Evolutionary conservation across 257 asterid genomes (phyloP).

Genomic region (Ligustrum vulgare): DNA sequence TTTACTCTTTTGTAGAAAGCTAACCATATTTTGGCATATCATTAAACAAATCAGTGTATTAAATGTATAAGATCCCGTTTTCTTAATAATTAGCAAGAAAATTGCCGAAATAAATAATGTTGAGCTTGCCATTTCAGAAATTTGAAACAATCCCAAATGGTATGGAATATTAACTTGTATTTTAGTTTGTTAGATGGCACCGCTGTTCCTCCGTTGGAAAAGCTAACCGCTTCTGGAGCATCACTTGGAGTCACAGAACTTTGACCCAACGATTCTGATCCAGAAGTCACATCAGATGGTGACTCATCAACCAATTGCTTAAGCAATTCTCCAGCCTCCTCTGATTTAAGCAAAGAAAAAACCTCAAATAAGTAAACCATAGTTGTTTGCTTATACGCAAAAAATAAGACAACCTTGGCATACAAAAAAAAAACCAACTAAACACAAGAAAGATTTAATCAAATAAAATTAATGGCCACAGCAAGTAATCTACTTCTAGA

Average conservation of each 20-base stretch:
- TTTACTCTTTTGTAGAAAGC: not conserved
- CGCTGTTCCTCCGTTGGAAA: slow-evolving; percentile 38
- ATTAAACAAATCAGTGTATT: not conserved
- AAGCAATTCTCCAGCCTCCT: slow-evolving; percentile 64
- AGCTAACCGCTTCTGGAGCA: slow-evolving; percentile 36
- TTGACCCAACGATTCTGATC: not conserved
- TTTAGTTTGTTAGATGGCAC: slow-evolving; percentile 51
- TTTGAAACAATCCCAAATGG: slow-evolving; percentile 11
- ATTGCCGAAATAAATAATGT: too few relatives aligned
- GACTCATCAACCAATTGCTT: slow-evolving; percentile 30
- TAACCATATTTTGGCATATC: not conserved
- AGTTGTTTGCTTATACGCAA: not conserved
- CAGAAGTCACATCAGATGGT: slow-evolving; percentile 22
- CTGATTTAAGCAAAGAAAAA: slow-evolving; percentile 40
- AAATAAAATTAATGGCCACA: not conserved
- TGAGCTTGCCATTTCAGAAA: not conserved
- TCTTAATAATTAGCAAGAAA: not conserved
- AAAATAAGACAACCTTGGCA: not conserved
- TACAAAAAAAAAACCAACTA: not conserved
- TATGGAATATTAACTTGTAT: slow-evolving; percentile 53
- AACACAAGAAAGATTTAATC: not conserved
- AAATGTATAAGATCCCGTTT: not conserved
- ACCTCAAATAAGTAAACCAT: not conserved
- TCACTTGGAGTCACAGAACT: slow-evolving; percentile 21
- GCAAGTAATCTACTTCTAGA: not conserved